Evolutionary conservation across 495 filamentous ascomycete species (phyloP), one percentile per base, ranked within the genome.

Genomic region (Podospora didyma): DNA sequence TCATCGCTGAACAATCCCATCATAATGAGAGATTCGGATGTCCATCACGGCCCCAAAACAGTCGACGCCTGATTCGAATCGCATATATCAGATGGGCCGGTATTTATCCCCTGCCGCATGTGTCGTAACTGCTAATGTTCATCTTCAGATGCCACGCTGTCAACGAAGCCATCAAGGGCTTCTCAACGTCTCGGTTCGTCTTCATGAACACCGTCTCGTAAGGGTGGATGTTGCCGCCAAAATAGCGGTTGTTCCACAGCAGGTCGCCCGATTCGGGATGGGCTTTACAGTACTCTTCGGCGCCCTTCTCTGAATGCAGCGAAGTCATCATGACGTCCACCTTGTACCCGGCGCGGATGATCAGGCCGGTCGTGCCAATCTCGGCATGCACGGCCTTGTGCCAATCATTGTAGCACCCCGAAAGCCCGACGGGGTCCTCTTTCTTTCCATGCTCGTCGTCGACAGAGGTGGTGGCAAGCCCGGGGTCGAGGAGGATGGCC

Each of bases 141-240:
- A 22, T 26, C 17, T 20, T 20, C 11, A 61, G 31, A 31, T 61
- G 59, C 59, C 59, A 61, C 42, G 44, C 45, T 10, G 60, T 72
- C 12, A 68, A 48, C 44, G 44, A 56, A 20, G 46, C 46, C 17
- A 74, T 22, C 26, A 55, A 44, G 1, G 42, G 42, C 0, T 59
- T 45, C 46, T 71, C 66, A 39, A 63, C 47, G 31, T 62, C 50
- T 21, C 54, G 35, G 46, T 65, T 65, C 6, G 60, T 56, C 56
- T 73, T 69, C 16, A 61, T 57, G 42, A 71, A 73, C 2, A 71
- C 46, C n/a, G 66, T 67, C 59, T 74, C 72, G 51, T 67, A 74
- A 14, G 68, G 62, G 34, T 70, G 64, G 5, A 69, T 23, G 45
- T 52, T 64, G 45, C 31, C 55, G 16, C 62, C 62, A 49, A 61